phyloP scores from a whole-genome alignment of 75 land plant species.

The Chamaecyparis obtusa region DNA sequence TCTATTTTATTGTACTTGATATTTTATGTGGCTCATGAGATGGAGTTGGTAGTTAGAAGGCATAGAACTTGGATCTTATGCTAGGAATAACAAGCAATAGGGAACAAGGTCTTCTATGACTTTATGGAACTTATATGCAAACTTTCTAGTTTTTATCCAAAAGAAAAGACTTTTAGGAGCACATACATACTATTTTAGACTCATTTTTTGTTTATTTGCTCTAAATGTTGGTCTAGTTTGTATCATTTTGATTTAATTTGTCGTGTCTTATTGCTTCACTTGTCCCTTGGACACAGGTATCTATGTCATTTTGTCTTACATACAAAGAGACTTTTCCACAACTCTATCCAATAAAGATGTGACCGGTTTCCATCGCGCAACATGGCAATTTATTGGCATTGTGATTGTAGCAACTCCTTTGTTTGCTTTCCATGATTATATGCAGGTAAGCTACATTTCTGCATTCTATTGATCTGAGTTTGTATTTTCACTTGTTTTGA shows the following conservation, averaged over 20 bases:
- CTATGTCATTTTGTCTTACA: conserved; percentile 38
- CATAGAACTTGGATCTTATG: neutral
- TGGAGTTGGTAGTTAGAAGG: neutral
- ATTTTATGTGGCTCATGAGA: neutral
- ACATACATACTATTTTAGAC: neutral
- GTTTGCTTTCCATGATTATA: conserved; percentile 33
- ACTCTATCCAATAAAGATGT: conserved; percentile 45
- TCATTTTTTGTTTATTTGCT: neutral
- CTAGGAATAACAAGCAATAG: neutral
- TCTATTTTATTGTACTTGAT: neutral
- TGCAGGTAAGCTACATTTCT: conserved; percentile 26
- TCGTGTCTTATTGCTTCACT: neutral
- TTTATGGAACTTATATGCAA: neutral
- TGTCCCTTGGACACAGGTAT: conserved; percentile 23
- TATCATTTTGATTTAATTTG: neutral
- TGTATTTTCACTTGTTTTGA: too few species aligned
- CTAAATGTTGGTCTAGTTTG: too few species aligned
- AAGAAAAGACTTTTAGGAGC: neutral
- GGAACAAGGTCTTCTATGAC: neutral
- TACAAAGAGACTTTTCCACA: conserved; percentile 51
- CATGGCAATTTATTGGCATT: conserved; percentile 41
- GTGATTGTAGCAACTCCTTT: conserved; percentile 44
- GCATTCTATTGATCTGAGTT: too few species aligned
- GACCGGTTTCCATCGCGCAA: conserved; percentile 30
- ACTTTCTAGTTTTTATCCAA: neutral